Evolutionary conservation across 2,329 filamentous ascomycete genomes (phyloP).

Genomic region (Ceratocystis variospora): DNA sequence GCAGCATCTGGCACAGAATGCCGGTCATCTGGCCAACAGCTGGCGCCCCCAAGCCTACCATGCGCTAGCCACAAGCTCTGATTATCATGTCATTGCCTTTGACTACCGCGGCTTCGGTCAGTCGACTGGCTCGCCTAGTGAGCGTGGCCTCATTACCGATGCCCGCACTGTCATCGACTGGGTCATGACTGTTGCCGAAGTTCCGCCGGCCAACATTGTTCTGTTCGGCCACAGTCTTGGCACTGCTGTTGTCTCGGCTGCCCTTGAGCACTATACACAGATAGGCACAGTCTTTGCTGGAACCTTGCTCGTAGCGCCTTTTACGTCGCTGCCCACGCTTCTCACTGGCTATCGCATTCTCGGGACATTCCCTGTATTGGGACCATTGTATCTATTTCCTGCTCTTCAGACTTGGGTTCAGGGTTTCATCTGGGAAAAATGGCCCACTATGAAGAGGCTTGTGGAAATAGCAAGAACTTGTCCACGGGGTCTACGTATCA

Average conservation of each 20-base stretch:
- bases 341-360: conserved; percentile 64
- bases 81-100: conserved; percentile 70
- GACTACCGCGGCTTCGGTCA: conserved; percentile 83
- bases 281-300: conserved; percentile 58
- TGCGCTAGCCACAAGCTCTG: conserved; percentile 56
- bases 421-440: conserved; percentile 59
- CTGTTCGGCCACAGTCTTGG: conserved; percentile 79
- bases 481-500: conserved; percentile 45
- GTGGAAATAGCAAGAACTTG: conserved; percentile 40
- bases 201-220: conserved; percentile 60
- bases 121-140: conserved; percentile 66
- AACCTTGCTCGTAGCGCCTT: conserved; percentile 65
- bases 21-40: conserved; percentile 69
- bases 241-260: conserved; percentile 66
- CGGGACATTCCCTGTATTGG: conserved; percentile 67
- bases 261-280: conserved; percentile 54
- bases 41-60: conserved; percentile 67
- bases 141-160: conserved; percentile 69
- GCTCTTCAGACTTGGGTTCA: conserved; percentile 31
- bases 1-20: conserved; percentile 44
- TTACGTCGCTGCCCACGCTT: conserved; percentile 59
- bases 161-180: conserved; percentile 61
- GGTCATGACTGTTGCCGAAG: conserved; percentile 47
- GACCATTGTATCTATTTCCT: conserved; percentile 42
- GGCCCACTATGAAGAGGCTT: conserved; percentile 59